Percentiles rank a stretch among this genome's conserved stretches.
Conservation (phyloP, 2,329 filamentous ascomycete species). For the Cladosporium phlei region DNA sequence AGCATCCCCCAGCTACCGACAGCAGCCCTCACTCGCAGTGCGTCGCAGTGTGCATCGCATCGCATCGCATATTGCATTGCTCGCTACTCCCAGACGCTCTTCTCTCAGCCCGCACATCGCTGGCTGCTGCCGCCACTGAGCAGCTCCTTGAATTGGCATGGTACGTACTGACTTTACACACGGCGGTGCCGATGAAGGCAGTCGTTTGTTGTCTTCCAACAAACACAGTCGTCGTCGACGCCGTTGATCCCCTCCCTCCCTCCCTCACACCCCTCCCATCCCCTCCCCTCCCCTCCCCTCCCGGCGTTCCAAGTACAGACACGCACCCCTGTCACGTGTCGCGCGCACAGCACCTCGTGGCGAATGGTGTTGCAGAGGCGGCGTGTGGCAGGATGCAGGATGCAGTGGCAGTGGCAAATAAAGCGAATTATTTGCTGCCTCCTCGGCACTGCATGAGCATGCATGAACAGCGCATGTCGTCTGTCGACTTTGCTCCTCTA, state of each 20-base stretch:
- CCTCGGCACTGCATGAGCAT: constrained; percentile 7
- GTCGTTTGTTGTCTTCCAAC: too few relatives aligned
- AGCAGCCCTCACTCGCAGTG: neutral
- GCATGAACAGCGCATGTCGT: constrained; percentile 8
- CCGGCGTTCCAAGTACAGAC: too few relatives aligned
- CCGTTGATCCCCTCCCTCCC: neutral
- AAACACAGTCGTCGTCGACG: neutral
- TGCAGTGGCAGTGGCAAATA: neutral
- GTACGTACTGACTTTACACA: constrained; percentile 9
- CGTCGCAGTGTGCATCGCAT: constrained; percentile 9
- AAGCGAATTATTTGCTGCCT: neutral
- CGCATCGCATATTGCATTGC: constrained; percentile 2
- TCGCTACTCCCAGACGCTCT: neutral
- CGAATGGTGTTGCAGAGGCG: too few relatives aligned
- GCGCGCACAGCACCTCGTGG: neutral
- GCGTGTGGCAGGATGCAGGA: neutral
- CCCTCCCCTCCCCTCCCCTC: neutral
- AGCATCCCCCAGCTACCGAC: constrained; percentile 12
- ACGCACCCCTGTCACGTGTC: constrained; percentile 13
- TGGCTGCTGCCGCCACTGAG: constrained; percentile 14
- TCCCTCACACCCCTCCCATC: neutral
- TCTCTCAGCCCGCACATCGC: neutral
- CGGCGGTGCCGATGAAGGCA: too few relatives aligned
- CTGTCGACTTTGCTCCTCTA: neutral
- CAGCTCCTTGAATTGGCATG: constrained; percentile 13